Evolutionary conservation across 2,329 filamentous ascomycete genomes (phyloP), one percentile per base, ranked within the genome.

Genomic region (Volutella citrinella): DNA sequence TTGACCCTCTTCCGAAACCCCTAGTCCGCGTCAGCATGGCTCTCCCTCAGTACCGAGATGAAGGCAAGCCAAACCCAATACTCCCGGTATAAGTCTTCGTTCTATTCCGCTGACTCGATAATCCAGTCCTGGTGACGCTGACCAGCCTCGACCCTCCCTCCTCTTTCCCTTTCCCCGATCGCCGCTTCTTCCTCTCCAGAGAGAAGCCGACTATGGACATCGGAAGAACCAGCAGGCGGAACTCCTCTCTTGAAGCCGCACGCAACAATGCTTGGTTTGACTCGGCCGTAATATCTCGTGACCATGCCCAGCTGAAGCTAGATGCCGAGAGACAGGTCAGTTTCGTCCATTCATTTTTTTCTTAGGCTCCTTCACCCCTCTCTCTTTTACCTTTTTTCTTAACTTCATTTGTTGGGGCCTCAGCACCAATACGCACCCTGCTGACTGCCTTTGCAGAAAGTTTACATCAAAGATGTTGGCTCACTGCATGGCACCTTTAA

Each of bases 271-370:
- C 70, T 12, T 86, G 71, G 70, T 83, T 87, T 38, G 76, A 86
- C 45, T 83, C 77, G 36, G 77, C 82, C 0, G 82, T 87, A 21
- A 82, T 88, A 68, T 87, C 82, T 16, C 70, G 84, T 27, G 56
- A 76, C 10, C 84, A 88, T 59, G 84, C 83, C 12, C 60, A 73
- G 26, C 51, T 82, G 5, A 45, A 52, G 12, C 64, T 72, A 5
- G 61, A 73, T 30, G 48, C 65, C 9, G 55, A 66, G 3, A 49
- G 56, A 7, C 64, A 70, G 56, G 76, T 76, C 59, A 38, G 61
- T n/a, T n/a, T n/a, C n/a, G n/a, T n/a, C n/a, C n/a, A n/a, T n/a
- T n/a, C n/a, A n/a, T n/a, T n/a, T n/a, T n/a, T n/a, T n/a, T n/a
- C n/a, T n/a, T n/a, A n/a, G n/a, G n/a, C n/a, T n/a, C n/a, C n/a